Evolutionary conservation across 1,284 basidiomycete species (phyloP).

Genomic region (Sparassis latifolia): DNA sequence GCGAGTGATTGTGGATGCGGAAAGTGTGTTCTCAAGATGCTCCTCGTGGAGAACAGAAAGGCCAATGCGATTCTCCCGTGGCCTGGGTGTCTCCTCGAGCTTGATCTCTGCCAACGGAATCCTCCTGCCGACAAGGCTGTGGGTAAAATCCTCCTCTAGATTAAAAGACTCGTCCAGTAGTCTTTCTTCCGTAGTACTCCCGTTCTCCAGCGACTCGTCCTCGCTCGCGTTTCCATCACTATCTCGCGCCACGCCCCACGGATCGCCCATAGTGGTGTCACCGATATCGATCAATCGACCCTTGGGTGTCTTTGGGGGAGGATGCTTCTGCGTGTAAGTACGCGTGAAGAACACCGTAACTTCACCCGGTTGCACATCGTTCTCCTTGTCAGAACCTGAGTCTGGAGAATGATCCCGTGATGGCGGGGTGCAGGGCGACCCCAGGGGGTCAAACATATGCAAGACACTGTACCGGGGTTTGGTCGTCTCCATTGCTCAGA

Average conservation of each 20-base stretch:
- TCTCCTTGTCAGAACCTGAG: slow-evolving; percentile 53
- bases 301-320: slow-evolving; percentile 32
- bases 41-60: not conserved
- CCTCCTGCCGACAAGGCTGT: slow-evolving; percentile 4
- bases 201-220: not conserved
- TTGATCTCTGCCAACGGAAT: slow-evolving; percentile 15
- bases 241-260: slow-evolving; percentile 16
- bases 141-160: slow-evolving; percentile 6
- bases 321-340: slow-evolving; percentile 24
- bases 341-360: slow-evolving; percentile 46
- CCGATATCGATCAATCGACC: slow-evolving; percentile 55
- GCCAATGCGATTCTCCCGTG: slow-evolving; percentile 1
- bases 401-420: slow-evolving; percentile 22
- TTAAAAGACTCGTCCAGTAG: slow-evolving; percentile 3
- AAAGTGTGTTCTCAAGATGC: not conserved
- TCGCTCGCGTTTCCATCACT: slow-evolving; percentile 6
- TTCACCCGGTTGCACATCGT: slow-evolving; percentile 35
- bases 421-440: slow-evolving; percentile 15
- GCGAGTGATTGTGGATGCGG: slow-evolving; percentile 9
- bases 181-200: no score
- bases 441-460: slow-evolving; percentile 52
- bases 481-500: slow-evolving; percentile 18
- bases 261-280: slow-evolving; percentile 31
- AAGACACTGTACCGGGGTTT: slow-evolving; percentile 43
- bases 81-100: slow-evolving; percentile 13